Base-by-base conservation (phyloP, 2,329 filamentous ascomycete genomes). In the Penicillium crustosum region DNA sequence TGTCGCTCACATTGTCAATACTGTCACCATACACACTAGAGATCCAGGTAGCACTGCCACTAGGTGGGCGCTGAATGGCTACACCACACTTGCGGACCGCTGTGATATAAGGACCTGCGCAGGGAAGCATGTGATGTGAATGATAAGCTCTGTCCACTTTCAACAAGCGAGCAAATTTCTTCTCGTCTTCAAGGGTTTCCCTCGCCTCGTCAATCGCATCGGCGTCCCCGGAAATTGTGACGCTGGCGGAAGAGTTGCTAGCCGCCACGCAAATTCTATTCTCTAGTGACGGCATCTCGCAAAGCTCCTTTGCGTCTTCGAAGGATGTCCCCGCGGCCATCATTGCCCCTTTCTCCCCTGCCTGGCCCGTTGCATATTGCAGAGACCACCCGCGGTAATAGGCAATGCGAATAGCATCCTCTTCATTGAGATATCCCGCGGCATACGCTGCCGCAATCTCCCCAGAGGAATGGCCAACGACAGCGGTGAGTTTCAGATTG, bases 381-480 rank as follows among this genome's bases (percentile, higher is more conserved):
- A 71, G 63, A 48, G 69, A 67, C 12, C 75, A 62, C 0, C 80
- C 80, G 0, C 81, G 76, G 51, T 78, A 78, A 61, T 80, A 82
- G 0, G 80, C 78, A 19, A 77, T 70, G 0, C 65, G 64, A 4
- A 83, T 79, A 4, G 81, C 80, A 12, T 79, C 76, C 2, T 64
- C 49, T 2, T 70, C 70, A 0, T 69, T 69, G 3, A 85, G 53
- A 19, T 75, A 68, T 0, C 80, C 81, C 0, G 79, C 76, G 0
- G 80, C 79, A 60, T 82, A 84, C 0, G 79, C 81, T 0, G 80
- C 80, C 0, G 68, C 79, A 17, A 83, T 82, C 60, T 83, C 81
- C 2, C 81, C 81, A 0, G 77, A 79, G 0, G 79, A 82, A 61
- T 83, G 81, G 2, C 81, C 81, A 3, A 81, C 72, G 0, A 79